Conservation (phyloP, 257 asterid species). For the Petunia axillaris region DNA sequence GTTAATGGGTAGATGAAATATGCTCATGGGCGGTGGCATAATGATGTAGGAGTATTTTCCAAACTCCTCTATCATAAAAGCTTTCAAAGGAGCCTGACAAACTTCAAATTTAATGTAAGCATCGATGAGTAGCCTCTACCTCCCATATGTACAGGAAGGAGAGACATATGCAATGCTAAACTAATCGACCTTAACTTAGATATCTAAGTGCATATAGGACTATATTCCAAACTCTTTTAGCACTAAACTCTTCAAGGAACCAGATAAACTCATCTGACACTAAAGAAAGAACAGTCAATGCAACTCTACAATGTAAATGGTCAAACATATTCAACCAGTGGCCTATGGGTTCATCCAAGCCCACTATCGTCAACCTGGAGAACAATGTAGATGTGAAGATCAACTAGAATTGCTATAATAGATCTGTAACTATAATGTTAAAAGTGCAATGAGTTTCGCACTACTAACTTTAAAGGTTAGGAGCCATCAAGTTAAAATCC, state of each 20-base stretch:
- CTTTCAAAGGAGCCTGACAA: slow-evolving; percentile 53
- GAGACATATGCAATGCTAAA: slow-evolving; percentile 30
- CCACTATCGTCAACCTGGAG: no score
- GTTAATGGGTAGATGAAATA: not conserved
- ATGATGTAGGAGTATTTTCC: slow-evolving; percentile 46
- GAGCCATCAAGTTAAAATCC: no score
- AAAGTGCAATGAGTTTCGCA: no score
- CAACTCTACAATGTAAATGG: not conserved
- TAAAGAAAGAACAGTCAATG: not conserved
- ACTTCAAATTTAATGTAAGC: slow-evolving; percentile 40
- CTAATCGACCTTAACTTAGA: not conserved
- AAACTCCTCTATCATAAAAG: slow-evolving; percentile 49
- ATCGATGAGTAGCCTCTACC: slow-evolving; percentile 30
- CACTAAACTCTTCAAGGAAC: not conserved
- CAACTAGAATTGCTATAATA: no score
- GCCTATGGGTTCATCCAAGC: no score
- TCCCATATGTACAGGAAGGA: slow-evolving; percentile 36
- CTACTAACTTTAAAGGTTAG: no score
- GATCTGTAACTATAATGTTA: no score
- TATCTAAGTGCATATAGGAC: not conserved
- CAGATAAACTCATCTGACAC: no score
- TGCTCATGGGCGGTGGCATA: not conserved
- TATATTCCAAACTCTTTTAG: not conserved
- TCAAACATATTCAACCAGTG: no score
- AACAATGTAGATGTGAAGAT: no score